These are phyloP conservation scores for Suhomyces chickasaworum DNA, from an alignment of 1,139 yeast species.

Conservation along the genomic window DNA sequence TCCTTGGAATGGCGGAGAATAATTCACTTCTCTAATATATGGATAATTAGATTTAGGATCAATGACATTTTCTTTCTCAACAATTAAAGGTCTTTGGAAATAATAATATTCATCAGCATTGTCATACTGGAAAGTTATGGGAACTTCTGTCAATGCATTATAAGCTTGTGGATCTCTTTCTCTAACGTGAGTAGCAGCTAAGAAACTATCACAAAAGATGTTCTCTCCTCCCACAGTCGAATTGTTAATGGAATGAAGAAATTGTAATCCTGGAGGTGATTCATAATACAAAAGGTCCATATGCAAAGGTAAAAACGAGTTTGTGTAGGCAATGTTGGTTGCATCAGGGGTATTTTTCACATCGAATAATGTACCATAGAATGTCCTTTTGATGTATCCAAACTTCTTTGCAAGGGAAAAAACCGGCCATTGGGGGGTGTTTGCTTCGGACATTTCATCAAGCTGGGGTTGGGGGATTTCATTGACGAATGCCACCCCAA, in stretches of 20 bases:
- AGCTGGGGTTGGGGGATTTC: conserved; percentile 48
- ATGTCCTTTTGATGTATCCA: conserved; percentile 73
- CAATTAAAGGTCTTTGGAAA: conserved; percentile 65
- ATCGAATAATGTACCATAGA: conserved; percentile 75
- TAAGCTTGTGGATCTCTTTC: conserved; percentile 64
- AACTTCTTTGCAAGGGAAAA: conserved; percentile 56
- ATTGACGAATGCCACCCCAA: conserved; percentile 61
- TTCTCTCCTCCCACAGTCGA: conserved; percentile 70
- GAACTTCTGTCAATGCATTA: conserved; percentile 61
- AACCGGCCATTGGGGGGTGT: conserved; percentile 43
- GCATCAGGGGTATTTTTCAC: conserved; percentile 62
- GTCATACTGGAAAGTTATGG: conserved; percentile 70
- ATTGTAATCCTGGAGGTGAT: conserved; percentile 81
- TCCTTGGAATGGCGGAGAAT: conserved; percentile 86
- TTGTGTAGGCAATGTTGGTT: conserved; percentile 75
- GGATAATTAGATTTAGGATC: conserved; percentile 34
- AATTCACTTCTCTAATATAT: conserved; percentile 61
- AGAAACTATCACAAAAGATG: conserved; percentile 72
- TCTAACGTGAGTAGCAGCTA: conserved; percentile 60
- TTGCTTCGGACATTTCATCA: conserved; percentile 28
- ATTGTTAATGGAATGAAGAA: conserved; percentile 68
- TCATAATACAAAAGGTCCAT: conserved; percentile 82
- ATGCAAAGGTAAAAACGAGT: conserved; percentile 68
- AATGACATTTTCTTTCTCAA: conserved; percentile 47
- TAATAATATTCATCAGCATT: conserved; percentile 66